Evolutionary conservation across 805 yeast genomes (phyloP), one percentile per base, ranked within the genome.

Genomic region (Torulaspora franciscae): DNA sequence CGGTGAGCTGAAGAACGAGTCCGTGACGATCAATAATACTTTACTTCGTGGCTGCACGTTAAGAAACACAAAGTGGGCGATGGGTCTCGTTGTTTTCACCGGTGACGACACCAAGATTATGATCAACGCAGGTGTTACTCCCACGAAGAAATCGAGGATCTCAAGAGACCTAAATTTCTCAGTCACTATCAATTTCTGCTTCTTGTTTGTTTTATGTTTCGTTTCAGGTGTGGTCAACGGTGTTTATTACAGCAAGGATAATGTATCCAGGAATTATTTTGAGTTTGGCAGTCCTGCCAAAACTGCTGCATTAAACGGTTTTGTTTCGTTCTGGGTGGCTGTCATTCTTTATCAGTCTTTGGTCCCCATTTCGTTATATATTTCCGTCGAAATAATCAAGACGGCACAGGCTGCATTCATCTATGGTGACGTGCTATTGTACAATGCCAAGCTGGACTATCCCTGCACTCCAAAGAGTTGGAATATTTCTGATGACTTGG

Each of bases 381-480:
- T 85, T 50, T 81, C 93, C 46, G 77, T 85, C 54, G 95, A 85
- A 68, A 83, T 85, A 56, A 81, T 85, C 61, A 85, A 85, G 60
- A 82, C 93, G 0, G 82, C 85, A 0, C 95, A 85, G 59, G 91
- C 91, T 0, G 83, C 73, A 50, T 85, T 85, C 69, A 85, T 85
- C 44, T 83, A 80, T 56, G 81, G 87, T 3, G 95, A 85, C 65
- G 78, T 80, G 33, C 67, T 75, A 42, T 79, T 85, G 80, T 85
- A 85, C 61, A 80, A 83, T 56, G 78, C 74, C 33, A 72, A 64
- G 43, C 65, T 85, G 48, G 91, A 85, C 62, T 85, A 79, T 56
- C 91, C 93, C 2, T 85, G 95, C 62, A 80, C 84, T 8, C 93
- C 95, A 11, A 84, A 85, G 58, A 75, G 90, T 0, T 85, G 95